Conservation (phyloP, 2,329 filamentous ascomycete species). For the Alternaria triticina region DNA sequence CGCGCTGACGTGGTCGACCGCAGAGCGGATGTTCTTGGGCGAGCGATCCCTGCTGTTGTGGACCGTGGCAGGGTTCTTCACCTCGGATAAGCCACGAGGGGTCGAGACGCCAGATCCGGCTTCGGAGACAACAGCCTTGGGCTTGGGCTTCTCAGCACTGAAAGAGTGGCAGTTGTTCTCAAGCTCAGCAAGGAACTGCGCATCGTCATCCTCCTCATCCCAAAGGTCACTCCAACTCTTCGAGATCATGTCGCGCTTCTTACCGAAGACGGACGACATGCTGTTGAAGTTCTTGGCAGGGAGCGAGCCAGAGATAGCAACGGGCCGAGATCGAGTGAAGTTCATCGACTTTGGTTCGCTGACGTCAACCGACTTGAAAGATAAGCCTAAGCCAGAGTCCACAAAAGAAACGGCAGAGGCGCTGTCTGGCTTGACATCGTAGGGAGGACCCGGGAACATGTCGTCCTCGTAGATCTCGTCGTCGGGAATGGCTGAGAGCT, state of each 20-base stretch:
- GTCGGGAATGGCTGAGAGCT: slow-evolving; percentile 84
- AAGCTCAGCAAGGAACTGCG: slow-evolving; percentile 60
- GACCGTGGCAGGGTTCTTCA: slow-evolving; percentile 60
- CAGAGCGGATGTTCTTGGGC: slow-evolving; percentile 49
- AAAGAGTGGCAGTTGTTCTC: slow-evolving; percentile 63
- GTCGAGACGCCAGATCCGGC: slow-evolving; percentile 55
- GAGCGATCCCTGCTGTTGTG: slow-evolving; percentile 56
- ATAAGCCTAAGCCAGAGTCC: slow-evolving; percentile 80
- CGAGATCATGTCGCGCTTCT: slow-evolving; percentile 78
- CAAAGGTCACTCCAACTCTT: slow-evolving; percentile 99
- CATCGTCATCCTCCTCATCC: slow-evolving; percentile 91
- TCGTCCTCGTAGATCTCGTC: slow-evolving; percentile 83
- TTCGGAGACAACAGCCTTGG: slow-evolving; percentile 44
- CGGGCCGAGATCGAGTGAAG: slow-evolving; percentile 69
- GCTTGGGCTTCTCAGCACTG: slow-evolving; percentile 44
- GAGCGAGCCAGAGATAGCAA: slow-evolving; percentile 81
- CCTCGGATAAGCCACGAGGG: slow-evolving; percentile 61
- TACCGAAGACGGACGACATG: slow-evolving; percentile 80
- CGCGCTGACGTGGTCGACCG: slow-evolving; percentile 69
- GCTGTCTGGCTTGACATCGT: slow-evolving; percentile 75
- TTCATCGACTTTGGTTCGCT: slow-evolving; percentile 55
- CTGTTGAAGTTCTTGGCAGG: slow-evolving; percentile 70
- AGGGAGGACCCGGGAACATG: slow-evolving; percentile 82
- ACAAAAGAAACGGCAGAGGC: slow-evolving; percentile 84
- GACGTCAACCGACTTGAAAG: slow-evolving; percentile 71